Percentiles rank a stretch among this genome's conserved stretches.
Conservation (phyloP, 345 rosid genomes). For the Mangifera indica region DNA sequence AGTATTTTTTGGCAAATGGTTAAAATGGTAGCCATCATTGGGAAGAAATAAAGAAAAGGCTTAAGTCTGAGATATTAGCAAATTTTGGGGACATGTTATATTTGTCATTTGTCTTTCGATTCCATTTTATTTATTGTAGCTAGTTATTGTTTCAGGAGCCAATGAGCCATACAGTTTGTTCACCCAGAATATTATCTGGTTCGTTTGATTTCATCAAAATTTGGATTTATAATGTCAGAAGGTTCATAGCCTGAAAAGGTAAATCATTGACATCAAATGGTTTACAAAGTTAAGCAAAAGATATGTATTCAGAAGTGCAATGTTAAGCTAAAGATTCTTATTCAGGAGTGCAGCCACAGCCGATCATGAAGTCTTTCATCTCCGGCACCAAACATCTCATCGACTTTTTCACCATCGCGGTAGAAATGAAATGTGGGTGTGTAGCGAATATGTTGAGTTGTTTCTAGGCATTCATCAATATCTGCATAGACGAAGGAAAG, state of each 20-base stretch:
- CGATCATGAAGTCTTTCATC: constrained; percentile 87
- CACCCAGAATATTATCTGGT: neutral
- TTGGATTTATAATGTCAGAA: neutral
- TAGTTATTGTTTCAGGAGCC: neutral
- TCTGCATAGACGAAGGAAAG: constrained; percentile 77
- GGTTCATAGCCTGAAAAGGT: neutral
- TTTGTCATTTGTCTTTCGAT: constrained; percentile 5
- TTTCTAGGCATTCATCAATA: constrained; percentile 90
- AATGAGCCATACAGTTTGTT: neutral
- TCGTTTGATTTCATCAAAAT: neutral
- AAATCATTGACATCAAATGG: neutral
- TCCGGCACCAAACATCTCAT: constrained; percentile 93
- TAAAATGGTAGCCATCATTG: constrained; percentile 25
- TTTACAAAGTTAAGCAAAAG: too few relatives aligned
- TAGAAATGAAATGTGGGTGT: constrained; percentile 90
- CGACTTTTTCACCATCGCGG: constrained; percentile 81
- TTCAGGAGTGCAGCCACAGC: constrained; percentile 89
- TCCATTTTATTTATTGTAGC: neutral
- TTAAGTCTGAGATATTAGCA: constrained; percentile 10
- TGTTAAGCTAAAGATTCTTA: neutral
- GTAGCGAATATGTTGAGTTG: constrained; percentile 78
- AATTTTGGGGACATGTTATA: neutral
- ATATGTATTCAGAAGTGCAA: too few relatives aligned
- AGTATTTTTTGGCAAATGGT: constrained; percentile 4
- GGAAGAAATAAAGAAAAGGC: constrained; percentile 29